Percentiles rank a stretch among this genome's conserved stretches.
Conservation (phyloP, 2,329 filamentous ascomycete species). For the Lachnum nothofagi region DNA sequence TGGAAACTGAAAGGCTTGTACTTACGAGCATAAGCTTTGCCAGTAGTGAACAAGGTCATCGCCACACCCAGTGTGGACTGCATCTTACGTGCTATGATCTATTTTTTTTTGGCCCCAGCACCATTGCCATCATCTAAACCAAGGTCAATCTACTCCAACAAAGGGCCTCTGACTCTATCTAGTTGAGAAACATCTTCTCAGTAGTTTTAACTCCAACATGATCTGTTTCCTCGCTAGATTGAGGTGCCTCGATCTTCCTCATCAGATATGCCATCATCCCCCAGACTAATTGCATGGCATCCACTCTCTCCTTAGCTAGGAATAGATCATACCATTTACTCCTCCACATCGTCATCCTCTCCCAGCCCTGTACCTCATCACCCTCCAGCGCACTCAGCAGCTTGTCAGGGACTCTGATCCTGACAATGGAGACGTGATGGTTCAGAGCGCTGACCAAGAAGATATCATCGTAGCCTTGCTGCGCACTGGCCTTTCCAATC, state of each 20-base stretch:
- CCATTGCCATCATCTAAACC: background rate
- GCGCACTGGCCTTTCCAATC: constrained; percentile 47
- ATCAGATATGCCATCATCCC: constrained; percentile 56
- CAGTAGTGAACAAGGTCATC: no score
- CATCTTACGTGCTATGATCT: background rate
- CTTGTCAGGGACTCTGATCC: constrained; percentile 52
- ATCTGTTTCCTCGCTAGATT: background rate
- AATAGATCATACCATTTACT: constrained; percentile 61
- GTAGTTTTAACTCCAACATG: background rate
- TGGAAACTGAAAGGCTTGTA: no score
- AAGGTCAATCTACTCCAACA: background rate
- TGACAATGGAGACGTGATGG: constrained; percentile 55
- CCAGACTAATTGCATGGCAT: constrained; percentile 55
- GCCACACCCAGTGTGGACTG: no score
- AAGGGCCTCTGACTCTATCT: background rate
- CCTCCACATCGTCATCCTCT: constrained; percentile 48
- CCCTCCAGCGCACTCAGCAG: constrained; percentile 52
- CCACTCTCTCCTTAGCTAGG: constrained; percentile 46
- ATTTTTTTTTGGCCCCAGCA: background rate
- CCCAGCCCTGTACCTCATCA: constrained; percentile 36
- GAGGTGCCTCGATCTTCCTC: constrained; percentile 33
- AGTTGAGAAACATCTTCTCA: constrained; percentile 22
- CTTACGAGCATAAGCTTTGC: no score
- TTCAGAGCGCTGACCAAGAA: constrained; percentile 58
- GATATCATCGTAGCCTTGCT: constrained; percentile 50